A percentile compares a stretch with the other conserved stretches of the same genome.
phyloP scores from a whole-genome alignment of 768 basidiomycete species.

The Mrakia gelida region DNA sequence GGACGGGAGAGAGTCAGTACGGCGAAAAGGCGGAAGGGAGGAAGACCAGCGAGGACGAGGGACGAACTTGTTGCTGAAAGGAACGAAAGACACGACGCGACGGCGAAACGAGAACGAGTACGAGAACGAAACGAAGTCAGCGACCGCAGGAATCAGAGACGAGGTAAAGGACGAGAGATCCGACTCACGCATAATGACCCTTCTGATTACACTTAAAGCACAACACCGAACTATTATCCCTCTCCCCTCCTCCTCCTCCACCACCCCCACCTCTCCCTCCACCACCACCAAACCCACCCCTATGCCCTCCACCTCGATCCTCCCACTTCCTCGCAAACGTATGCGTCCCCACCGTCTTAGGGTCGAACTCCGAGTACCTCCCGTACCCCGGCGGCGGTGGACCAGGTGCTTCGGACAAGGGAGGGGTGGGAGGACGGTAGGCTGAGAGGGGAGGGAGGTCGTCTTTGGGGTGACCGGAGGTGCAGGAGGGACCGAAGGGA shows the following conservation, averaged over 20 bases:
- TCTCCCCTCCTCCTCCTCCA: constrained; percentile 20
- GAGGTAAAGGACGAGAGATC: neutral
- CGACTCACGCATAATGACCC: constrained; percentile 29
- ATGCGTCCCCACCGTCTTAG: constrained; percentile 35
- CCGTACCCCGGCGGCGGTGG: constrained; percentile 43
- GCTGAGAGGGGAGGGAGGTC: constrained; percentile 35
- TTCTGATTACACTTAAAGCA: constrained; percentile 41
- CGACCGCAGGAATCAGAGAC: constrained; percentile 26
- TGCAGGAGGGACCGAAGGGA: constrained; percentile 26
- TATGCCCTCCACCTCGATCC: constrained; percentile 34
- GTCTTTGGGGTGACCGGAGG: constrained; percentile 28
- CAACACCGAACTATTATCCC: constrained; percentile 37
- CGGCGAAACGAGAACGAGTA: neutral
- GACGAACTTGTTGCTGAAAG: constrained; percentile 4
- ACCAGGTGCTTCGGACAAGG: constrained; percentile 36
- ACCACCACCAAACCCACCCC: constrained; percentile 33
- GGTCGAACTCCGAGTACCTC: constrained; percentile 33
- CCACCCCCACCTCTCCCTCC: constrained; percentile 37
- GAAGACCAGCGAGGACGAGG: too few relatives aligned
- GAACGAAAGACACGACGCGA: neutral
- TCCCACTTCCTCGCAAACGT: constrained; percentile 37
- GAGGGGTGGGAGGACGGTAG: constrained; percentile 84
- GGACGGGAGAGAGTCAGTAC: neutral
- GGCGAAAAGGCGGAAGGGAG: neutral
- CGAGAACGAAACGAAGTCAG: constrained; percentile 15